Evolutionary conservation across 2,329 filamentous ascomycete species (phyloP).

Genomic region (Talaromyces sp.): DNA sequence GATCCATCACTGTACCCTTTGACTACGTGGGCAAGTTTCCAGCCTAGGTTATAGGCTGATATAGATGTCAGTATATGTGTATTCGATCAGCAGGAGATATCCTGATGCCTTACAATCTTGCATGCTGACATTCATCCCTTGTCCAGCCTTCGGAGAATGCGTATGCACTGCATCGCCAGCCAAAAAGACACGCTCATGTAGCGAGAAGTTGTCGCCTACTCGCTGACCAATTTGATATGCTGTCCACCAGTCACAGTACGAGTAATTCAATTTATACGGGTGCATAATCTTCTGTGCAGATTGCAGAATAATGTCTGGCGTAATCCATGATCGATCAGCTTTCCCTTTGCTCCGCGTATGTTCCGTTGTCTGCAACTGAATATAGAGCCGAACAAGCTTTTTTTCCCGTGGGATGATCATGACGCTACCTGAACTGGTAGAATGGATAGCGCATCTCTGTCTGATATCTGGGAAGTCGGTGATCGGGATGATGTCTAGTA

Average conservation of each 20-base stretch:
- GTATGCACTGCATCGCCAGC: slow-evolving; percentile 62
- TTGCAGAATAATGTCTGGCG: slow-evolving; percentile 23
- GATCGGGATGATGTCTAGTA: slow-evolving; percentile 51
- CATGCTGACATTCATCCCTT: slow-evolving; percentile 37
- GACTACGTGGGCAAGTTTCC: slow-evolving; percentile 32
- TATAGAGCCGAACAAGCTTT: slow-evolving; percentile 61
- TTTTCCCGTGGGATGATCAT: slow-evolving; percentile 65
- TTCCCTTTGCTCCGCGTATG: not conserved
- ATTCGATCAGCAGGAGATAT: not conserved
- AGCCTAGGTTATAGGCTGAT: slow-evolving; percentile 31
- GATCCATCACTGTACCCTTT: slow-evolving; percentile 25
- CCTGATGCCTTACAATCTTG: slow-evolving; percentile 29
- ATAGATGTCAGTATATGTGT: not conserved
- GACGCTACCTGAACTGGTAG: slow-evolving; percentile 51
- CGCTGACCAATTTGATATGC: slow-evolving; percentile 67
- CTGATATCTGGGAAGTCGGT: slow-evolving; percentile 61
- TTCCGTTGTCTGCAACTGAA: slow-evolving; percentile 52
- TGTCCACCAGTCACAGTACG: slow-evolving; percentile 65
- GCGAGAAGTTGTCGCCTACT: slow-evolving; percentile 56
- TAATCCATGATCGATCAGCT: not conserved
- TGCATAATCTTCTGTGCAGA: slow-evolving; percentile 62
- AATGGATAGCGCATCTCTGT: slow-evolving; percentile 57
- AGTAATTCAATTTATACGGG: slow-evolving; percentile 64
- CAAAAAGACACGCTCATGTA: slow-evolving; percentile 61
- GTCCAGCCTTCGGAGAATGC: slow-evolving; percentile 33